Base-by-base conservation (phyloP, 2,329 filamentous ascomycete genomes). In the Sclerotinia nivalis region DNA sequence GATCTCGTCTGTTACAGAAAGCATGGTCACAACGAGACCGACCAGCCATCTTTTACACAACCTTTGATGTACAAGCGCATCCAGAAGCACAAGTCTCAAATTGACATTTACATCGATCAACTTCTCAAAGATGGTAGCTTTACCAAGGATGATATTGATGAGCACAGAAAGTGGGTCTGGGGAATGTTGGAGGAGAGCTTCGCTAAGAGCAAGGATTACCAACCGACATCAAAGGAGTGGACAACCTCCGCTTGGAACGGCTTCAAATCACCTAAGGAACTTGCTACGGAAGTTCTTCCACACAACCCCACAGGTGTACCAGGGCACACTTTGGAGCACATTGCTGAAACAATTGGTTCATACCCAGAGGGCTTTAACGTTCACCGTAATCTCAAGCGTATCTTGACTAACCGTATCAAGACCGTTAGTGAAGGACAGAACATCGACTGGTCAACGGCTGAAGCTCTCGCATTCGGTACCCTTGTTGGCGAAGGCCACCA, bases 161-260 rank as follows among this genome's bases (percentile, higher is more conserved):
- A 99, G 86, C 96, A 99, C 87, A 97, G 97, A 87, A 92, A 96
- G 81, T 99, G 96, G 96, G 96, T 98, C 71, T 99, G 95, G 96
- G 92, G 92, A 72, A 98, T 98, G 94, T 87, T 99, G 70, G 95
- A 97, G 79, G 95, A 98, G 81, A 97, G 93, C 83, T 99, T 98
- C 82, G 87, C 93, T 77, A 93, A 95, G 82, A 97, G 94, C 82
- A 98, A 96, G 83, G 95, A 99, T 78, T 99, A 99, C 83, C 91
- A 95, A 81, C 93, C 96, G 59, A 96, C 92, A 54, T 92, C 94
- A 74, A 97, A 97, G 84, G 96, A 99, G 83, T 99, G 96, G 96
- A 89, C 97, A 76, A 98, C 96, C 12, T 97, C 94, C 66, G 95
- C 96, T 69, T 99, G 96, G 96, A 97, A 99, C 83, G 95, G 95